Percentiles rank a stretch among this genome's conserved stretches.
Conservation (phyloP, 176 grass and related monocot genomes). For the Pontederia paniculata region DNA sequence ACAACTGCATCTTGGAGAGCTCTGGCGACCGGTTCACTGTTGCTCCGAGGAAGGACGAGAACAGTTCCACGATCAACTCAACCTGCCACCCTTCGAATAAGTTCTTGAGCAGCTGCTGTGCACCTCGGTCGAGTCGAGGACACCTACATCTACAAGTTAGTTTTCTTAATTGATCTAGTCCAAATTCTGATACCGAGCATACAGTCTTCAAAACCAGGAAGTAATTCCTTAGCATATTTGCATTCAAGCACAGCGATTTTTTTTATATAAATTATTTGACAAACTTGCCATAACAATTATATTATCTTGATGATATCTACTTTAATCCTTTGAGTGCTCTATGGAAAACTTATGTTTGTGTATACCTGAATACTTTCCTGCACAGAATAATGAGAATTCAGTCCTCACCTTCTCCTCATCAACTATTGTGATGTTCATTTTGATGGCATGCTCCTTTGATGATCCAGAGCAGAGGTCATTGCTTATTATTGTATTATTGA, state of each 20-base stretch:
- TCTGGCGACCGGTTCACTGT: constrained; percentile 25
- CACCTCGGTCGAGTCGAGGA: constrained; percentile 36
- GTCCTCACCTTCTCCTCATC: not conserved
- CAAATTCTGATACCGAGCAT: constrained; percentile 1
- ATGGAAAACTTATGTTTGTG: no score
- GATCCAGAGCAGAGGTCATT: constrained; percentile 18
- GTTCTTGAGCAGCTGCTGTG: constrained; percentile 45
- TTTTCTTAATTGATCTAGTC: not conserved
- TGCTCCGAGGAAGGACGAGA: constrained; percentile 3
- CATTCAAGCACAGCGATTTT: no score
- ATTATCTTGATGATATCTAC: no score
- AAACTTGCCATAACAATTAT: not conserved
- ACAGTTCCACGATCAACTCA: constrained; percentile 4
- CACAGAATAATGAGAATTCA: no score
- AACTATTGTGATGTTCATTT: constrained; percentile 17
- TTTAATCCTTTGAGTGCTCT: no score
- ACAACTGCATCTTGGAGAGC: constrained; percentile 70
- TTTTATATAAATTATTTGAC: not conserved
- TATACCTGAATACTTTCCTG: no score
- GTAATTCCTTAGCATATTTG: no score
- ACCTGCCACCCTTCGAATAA: constrained; percentile 14
- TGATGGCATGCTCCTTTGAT: constrained; percentile 35
- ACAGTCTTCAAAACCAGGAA: no score
- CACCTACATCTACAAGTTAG: constrained; percentile 53
- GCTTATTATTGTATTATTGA: constrained; percentile 14